A percentile compares a stretch with the other conserved stretches of the same genome.
phyloP scores from a whole-genome alignment of 2,329 filamentous ascomycete genomes.

The Lizonia empirigonia region DNA sequence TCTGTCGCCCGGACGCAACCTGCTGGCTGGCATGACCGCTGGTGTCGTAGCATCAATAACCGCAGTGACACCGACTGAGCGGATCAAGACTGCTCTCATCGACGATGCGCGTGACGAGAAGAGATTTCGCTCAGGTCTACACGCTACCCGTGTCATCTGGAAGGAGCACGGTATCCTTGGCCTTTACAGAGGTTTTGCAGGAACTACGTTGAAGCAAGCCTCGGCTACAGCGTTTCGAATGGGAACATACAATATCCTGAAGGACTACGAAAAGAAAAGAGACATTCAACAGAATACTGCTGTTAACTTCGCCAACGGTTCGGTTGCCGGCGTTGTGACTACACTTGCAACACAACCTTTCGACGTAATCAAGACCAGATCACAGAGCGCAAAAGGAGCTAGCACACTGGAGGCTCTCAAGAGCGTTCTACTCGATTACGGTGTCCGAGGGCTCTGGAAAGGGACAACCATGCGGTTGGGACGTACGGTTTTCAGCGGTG shows the following conservation, averaged over 20 bases:
- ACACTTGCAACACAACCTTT: constrained; percentile 66
- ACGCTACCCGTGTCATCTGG: constrained; percentile 58
- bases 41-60: constrained; percentile 66
- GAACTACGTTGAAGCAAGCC: constrained; percentile 67
- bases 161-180: constrained; percentile 60
- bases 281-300: constrained; percentile 57
- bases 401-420: constrained; percentile 62
- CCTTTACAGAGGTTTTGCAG: constrained; percentile 64
- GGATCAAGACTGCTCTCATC: constrained; percentile 71
- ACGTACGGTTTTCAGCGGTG: constrained; percentile 68
- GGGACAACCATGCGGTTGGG: constrained; percentile 72
- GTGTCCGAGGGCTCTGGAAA: constrained; percentile 67
- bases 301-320: constrained; percentile 67
- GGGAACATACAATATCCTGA: constrained; percentile 67
- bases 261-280: constrained; percentile 60
- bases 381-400: constrained; percentile 64
- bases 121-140: constrained; percentile 57
- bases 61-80: constrained; percentile 71
- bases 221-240: constrained; percentile 66
- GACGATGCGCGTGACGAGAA: constrained; percentile 62
- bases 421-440: constrained; percentile 62
- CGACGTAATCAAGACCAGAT: constrained; percentile 67
- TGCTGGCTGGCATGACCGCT: constrained; percentile 68
- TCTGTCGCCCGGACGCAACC: constrained; percentile 61
- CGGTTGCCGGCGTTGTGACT: constrained; percentile 65